These are phyloP conservation scores for Phytopythium kandeliae DNA, from an alignment of 352 stramenopile species.

Conservation along the genomic window DNA sequence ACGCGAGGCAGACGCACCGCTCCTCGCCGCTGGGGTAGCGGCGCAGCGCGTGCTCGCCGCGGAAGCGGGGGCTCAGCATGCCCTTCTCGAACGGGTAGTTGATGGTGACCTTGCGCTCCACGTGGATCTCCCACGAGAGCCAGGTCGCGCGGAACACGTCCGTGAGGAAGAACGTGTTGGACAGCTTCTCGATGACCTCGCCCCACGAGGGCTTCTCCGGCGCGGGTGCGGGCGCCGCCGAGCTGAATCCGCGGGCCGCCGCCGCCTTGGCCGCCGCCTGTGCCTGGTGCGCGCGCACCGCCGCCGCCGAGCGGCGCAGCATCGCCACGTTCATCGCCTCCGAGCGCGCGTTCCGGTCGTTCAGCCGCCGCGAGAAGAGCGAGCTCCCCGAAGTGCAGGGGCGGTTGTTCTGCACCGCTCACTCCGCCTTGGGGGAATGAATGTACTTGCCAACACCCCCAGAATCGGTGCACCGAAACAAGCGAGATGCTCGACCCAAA, in stretches of 20 bases:
- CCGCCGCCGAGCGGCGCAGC: slow-evolving; percentile 54
- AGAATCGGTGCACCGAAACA: too few species aligned
- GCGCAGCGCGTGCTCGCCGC: slow-evolving; percentile 97
- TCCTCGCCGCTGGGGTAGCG: slow-evolving; percentile 99
- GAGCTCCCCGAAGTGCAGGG: too few species aligned
- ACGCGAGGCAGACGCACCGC: slow-evolving; percentile 48
- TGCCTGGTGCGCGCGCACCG: slow-evolving; percentile 23
- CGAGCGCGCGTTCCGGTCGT: slow-evolving; percentile 17
- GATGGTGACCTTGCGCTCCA: slow-evolving; percentile 95
- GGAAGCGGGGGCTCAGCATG: slow-evolving; percentile 95
- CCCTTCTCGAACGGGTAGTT: slow-evolving; percentile 99
- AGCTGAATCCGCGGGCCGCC: slow-evolving; percentile 26
- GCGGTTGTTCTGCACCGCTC: too few species aligned
- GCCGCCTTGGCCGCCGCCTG: slow-evolving; percentile 11
- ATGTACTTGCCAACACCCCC: too few species aligned
- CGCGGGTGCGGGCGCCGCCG: slow-evolving; percentile 16
- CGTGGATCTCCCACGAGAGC: slow-evolving; percentile 76
- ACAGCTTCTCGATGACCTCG: slow-evolving; percentile 77
- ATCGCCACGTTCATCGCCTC: slow-evolving; percentile 37
- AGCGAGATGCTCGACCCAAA: too few species aligned
- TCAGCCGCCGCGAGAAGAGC: too few species aligned
- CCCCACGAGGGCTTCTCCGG: slow-evolving; percentile 54
- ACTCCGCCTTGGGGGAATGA: too few species aligned
- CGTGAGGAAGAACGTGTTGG: slow-evolving; percentile 80
- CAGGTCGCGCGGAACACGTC: slow-evolving; percentile 77